Evolutionary conservation across 345 rosid genomes (phyloP), one percentile per base, ranked within the genome.

Genomic region (Camelina hispida): DNA sequence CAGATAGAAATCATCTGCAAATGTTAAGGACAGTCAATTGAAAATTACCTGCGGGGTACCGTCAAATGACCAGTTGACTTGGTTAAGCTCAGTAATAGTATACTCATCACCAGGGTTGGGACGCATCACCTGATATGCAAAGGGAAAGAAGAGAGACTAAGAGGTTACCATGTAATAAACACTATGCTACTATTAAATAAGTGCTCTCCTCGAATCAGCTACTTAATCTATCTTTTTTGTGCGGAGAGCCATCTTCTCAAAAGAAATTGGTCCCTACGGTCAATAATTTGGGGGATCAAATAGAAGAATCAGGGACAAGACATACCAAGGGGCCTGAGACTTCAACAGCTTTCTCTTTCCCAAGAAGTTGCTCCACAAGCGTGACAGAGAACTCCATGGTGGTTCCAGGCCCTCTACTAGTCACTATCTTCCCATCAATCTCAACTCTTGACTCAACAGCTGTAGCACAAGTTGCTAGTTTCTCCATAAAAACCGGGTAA

Each of bases 401-500:
- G 66, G 97, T 95, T 66, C 96, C 97, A 37, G 99, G 94, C 22
- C 91, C 91, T 67, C 93, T 87, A 76, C 97, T 95, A 11, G 97
- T 92, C 17, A 95, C 86, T 53, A 81, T 84, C 66, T 68, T 83
- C 25, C 93, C 93, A 78, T 95, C 99, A 59, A 76, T 77, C 47
- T 92, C 91, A 58, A 95, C 99, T 77, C 96, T 87, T 18, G 97
- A 90, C 75, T 90, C 97, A 32, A 92, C 97, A 56, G 97, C 83
- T 11, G 63, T 75, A 13, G 91, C 96, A 69, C 70, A 83, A 13
- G 93, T 69, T 57, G 87, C 79, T 58, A 92, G 79, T 76, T 92
- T 89, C 75, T 90, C 91, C 97, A 92, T 90, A 64, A 90, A 90
- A 42, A 84, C 71, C 1, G 97, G 99, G 73, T 87, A 81, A 77